Conservation (phyloP, 2,329 filamentous ascomycete genomes). For the Sclerotinia spermophila region DNA sequence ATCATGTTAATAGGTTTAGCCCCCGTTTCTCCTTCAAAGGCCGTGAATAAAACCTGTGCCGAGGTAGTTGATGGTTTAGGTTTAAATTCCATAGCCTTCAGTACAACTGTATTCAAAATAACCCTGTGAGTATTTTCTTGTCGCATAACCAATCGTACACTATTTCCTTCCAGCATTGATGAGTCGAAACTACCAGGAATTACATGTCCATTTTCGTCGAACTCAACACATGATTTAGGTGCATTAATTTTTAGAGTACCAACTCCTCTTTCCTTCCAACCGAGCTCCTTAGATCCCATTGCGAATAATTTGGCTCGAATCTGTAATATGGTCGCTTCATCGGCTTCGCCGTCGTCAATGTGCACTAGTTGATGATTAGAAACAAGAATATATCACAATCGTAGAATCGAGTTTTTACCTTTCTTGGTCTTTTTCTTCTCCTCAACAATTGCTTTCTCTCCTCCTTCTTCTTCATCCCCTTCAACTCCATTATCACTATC, state of each 20-base stretch:
- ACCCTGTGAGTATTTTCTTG: constrained; percentile 86
- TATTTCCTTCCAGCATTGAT: constrained; percentile 48
- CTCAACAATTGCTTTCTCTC: constrained; percentile 48
- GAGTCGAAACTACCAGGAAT: constrained; percentile 54
- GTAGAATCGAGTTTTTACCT: constrained; percentile 48
- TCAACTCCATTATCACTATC: constrained; percentile 43
- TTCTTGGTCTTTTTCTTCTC: constrained; percentile 64
- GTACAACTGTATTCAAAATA: constrained; percentile 78
- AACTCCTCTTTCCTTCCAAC: constrained; percentile 85
- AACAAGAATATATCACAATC: not conserved
- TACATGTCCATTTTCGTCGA: constrained; percentile 50
- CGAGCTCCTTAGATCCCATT: constrained; percentile 57
- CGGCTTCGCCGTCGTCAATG: constrained; percentile 83
- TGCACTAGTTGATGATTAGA: constrained; percentile 40
- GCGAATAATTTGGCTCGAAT: constrained; percentile 82
- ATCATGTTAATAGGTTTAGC: constrained; percentile 56
- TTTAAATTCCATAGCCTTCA: constrained; percentile 75
- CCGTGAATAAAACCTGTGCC: constrained; percentile 63
- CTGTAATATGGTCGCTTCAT: constrained; percentile 70
- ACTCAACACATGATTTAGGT: constrained; percentile 53
- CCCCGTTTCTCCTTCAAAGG: constrained; percentile 55
- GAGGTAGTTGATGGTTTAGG: constrained; percentile 58
- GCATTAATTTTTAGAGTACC: constrained; percentile 85
- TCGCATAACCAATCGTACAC: constrained; percentile 79
- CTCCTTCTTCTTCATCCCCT: constrained; percentile 46